Evolutionary conservation across 495 filamentous ascomycete genomes (phyloP).

Genomic region (Articulospora tetracladia): DNA sequence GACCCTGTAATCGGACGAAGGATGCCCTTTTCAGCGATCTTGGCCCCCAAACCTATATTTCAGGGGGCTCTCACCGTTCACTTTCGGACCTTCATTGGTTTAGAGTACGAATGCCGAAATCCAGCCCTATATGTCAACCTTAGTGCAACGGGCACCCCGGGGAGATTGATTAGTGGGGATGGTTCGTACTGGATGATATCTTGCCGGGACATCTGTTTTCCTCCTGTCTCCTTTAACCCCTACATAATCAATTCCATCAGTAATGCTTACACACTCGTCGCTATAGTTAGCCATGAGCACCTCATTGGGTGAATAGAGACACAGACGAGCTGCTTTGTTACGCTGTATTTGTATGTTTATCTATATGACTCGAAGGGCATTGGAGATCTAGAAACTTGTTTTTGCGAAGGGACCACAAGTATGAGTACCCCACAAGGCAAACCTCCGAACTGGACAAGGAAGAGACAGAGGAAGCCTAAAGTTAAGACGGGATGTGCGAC

Average conservation of each 20-base stretch:
- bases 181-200: neutral
- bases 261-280: neutral
- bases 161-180: neutral
- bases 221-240: neutral
- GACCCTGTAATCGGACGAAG: too few relatives aligned
- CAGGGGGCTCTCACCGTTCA: neutral
- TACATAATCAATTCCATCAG: neutral
- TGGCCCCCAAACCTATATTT: neutral
- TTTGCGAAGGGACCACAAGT: neutral
- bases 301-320: neutral
- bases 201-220: neutral
- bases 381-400: neutral
- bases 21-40: neutral
- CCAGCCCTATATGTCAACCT: neutral
- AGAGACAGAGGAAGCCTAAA: conserved; percentile 13
- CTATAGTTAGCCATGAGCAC: conserved; percentile 1
- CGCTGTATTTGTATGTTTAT: neutral
- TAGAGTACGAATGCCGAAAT: neutral
- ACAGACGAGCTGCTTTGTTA: neutral
- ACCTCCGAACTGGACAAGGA: neutral
- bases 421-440: neutral
- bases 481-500: conserved; percentile 15
- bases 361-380: neutral
- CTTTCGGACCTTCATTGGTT: neutral
- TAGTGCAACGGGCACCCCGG: neutral